Evolutionary conservation across 108 stramenopile genomes (phyloP).

Genomic region (Nitzschia sp.): DNA sequence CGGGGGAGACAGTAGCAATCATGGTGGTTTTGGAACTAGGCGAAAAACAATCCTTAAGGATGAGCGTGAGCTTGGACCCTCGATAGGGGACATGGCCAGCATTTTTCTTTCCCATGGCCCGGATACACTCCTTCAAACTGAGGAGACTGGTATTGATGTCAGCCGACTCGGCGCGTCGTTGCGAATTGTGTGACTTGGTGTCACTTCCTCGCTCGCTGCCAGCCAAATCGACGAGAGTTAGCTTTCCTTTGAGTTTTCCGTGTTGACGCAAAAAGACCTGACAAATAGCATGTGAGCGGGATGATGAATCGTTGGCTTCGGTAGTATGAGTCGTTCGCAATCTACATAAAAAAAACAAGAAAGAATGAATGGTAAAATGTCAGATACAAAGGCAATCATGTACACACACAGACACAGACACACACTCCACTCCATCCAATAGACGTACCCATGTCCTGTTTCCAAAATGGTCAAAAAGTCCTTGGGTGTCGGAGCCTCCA

Average conservation of each 20-base stretch:
- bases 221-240: constrained; percentile 95
- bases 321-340: constrained; percentile 96
- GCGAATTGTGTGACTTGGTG: constrained; percentile 93
- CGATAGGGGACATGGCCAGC: constrained; percentile 95
- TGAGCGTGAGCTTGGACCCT: constrained; percentile 96
- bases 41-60: constrained; percentile 97
- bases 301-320: constrained; percentile 87
- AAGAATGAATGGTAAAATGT: too few species aligned
- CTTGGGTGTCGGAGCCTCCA: constrained; percentile 63
- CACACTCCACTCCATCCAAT: background rate
- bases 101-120: constrained; percentile 81
- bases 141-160: constrained; percentile 97
- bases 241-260: constrained; percentile 77
- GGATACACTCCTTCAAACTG: constrained; percentile 97
- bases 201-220: constrained; percentile 95
- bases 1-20: constrained; percentile 96
- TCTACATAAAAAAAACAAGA: constrained; percentile 4
- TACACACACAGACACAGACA: background rate
- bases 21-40: constrained; percentile 90
- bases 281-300: constrained; percentile 97
- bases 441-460: constrained; percentile 68
- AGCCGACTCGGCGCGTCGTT: constrained; percentile 90
- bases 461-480: constrained; percentile 83
- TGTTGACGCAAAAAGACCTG: constrained; percentile 85
- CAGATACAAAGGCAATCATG: background rate